These are phyloP conservation scores for Acer negundo DNA, from an alignment of 345 rosid species.

Conservation along the genomic window DNA sequence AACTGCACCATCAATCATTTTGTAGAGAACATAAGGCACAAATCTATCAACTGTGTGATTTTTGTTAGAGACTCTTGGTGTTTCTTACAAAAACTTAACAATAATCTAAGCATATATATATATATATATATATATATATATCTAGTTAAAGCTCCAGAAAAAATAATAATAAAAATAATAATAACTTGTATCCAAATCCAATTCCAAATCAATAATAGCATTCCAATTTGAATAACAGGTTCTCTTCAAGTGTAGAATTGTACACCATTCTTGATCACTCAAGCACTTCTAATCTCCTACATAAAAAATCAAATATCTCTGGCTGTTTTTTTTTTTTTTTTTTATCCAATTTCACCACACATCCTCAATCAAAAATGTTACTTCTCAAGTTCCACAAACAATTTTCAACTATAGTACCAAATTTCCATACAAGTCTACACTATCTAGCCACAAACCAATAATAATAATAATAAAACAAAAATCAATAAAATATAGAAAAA, in stretches of 20 bases:
- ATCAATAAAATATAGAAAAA: background rate
- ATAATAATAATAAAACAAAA: background rate
- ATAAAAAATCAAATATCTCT: background rate
- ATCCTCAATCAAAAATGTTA: background rate
- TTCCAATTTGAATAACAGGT: background rate
- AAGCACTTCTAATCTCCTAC: background rate
- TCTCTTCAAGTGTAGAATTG: background rate
- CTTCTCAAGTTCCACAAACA: background rate
- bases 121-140: background rate
- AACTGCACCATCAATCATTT: background rate
- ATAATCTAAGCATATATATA: background rate
- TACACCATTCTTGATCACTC: background rate
- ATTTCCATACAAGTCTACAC: background rate
- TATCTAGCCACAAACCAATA: background rate
- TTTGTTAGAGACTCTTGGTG: background rate
- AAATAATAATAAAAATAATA: too few species aligned
- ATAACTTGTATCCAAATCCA: background rate
- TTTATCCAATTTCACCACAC: background rate
- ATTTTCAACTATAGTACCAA: background rate
- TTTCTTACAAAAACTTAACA: background rate
- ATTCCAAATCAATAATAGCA: background rate
- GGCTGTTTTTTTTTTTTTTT: background rate
- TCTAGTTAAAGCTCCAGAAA: background rate
- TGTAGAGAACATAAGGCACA: background rate
- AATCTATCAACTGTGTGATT: background rate